These are phyloP conservation scores for Suillus tomentosus DNA, from an alignment of 768 basidiomycete genomes.

Conservation along the genomic window DNA sequence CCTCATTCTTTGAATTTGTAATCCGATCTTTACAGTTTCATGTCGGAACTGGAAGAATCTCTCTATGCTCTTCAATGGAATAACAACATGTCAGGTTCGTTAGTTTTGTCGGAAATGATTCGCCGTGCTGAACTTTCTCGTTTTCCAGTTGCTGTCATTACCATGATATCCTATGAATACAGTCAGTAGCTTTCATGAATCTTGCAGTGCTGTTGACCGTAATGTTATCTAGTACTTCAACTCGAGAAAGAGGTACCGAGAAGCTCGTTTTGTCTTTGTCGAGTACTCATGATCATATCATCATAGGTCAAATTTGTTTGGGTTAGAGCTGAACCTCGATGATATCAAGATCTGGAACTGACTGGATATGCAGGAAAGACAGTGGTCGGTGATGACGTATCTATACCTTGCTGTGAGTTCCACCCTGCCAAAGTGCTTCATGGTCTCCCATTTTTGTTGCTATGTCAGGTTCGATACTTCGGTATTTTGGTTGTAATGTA, in stretches of 20 bases:
- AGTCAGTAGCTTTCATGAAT: background rate
- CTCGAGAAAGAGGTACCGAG: constrained; percentile 4
- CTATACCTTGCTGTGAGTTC: constrained; percentile 1
- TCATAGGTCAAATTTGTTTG: constrained; percentile 3
- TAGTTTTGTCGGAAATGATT: too few species aligned
- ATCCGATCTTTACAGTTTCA: background rate
- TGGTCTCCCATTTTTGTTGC: background rate
- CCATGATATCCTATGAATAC: background rate
- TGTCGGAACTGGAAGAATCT: background rate
- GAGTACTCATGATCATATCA: background rate
- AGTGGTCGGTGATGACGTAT: background rate
- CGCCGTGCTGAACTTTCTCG: background rate
- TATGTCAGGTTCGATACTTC: constrained; percentile 4
- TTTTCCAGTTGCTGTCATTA: background rate
- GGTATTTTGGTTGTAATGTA: background rate
- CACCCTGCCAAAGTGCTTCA: background rate
- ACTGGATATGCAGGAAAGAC: background rate
- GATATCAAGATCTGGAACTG: background rate
- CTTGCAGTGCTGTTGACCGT: background rate
- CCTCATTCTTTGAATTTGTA: background rate
- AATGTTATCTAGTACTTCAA: background rate
- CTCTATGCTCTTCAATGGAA: background rate
- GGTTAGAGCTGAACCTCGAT: background rate
- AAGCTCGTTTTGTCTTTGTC: background rate
- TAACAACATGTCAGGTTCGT: background rate